Evolutionary conservation across 345 rosid genomes (phyloP), one percentile per base, ranked within the genome.

Genomic region (Syzygium oleosum): DNA sequence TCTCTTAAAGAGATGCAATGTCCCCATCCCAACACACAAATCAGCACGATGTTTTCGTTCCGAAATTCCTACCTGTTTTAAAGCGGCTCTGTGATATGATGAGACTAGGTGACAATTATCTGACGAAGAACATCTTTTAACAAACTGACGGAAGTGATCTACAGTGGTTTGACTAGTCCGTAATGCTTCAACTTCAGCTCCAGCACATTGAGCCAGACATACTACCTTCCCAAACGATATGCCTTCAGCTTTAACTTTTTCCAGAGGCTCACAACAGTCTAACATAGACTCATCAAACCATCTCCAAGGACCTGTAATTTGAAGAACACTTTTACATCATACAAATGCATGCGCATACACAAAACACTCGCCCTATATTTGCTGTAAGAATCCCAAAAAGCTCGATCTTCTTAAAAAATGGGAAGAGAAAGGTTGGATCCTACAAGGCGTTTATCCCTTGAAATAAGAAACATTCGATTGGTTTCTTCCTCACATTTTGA

Each of bases 271-370:
- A 58, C 99, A 96, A 79, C 99, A 97, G 63, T 95, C 98, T 49
- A 97, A 90, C 99, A 97, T 96, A 56, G 98, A 94, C 89, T 95
- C 99, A 90, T 97, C 99, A 89, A 97, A 97, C 99, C 99, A 97
- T 92, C 99, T 95, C 99, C 99, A 97, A 49, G 99, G 99, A 89
- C 99, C 99, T 97, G 27, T 90, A 86, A 90, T 51, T 27, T 13
- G 85, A 41, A 79, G 78, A 79, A 85, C 49, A 68, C 34, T 68
- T 68, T 17, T 8, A 17, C 17, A 68, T 56, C 29, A 31, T 19
- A 63, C 38, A 73, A 31, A 68, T n/a, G 52, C 17, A 43, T 78
- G 14, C 8, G 21, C 58, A 17, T 34, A 68, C 10, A 22, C 22
- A 84, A 43, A 51, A 84, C 23, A 51, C 34, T 43, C 23, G 11